Base-by-base conservation (phyloP, 768 basidiomycete genomes). In the Boletus huronensis region DNA sequence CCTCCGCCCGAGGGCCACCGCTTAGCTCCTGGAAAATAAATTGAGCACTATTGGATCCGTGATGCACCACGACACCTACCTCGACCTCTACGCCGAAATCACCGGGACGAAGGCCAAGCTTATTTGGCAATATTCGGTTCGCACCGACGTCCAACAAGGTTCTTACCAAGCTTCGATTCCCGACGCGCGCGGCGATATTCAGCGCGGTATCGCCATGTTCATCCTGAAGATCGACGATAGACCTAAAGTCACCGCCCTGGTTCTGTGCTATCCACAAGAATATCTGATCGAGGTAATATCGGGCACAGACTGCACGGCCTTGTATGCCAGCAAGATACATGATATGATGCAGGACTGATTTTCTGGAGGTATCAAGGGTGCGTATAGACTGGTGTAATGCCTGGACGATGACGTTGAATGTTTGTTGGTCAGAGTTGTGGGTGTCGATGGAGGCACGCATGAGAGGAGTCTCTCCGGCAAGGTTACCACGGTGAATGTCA, bases 51-150 rank as follows among this genome's bases (percentile, higher is more conserved):
- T 36, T 19, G 6, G 17, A 48, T 25, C 50, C 5, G 29, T n/a
- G 48, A 21, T 48, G 38, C 26, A 13, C 3, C 8, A 19, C 6
- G 31, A 25, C 42, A 69, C 83, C 57, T 62, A 90, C 95, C 77
- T 95, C 92, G 11, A 85, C 85, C 67, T 95, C 93, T 4, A 98
- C 83, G 17, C 97, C 97, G 66, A 95, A 99, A 70, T 99, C 97
- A 8, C 87, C 92, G 2, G 97, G 90, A 49, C 91, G 80, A 64
- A 99, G 73, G 4, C 97, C 97, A 41, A 99, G 76, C 68, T 98
- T 98, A 73, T 99, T 99, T 19, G 88, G 82, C 56, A 91, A 76
- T 63, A 83, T 80, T 60, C 88, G 83, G 70, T 98, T 96, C 6
- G 96, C 97, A 13, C 93, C 94, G 8, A 93, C 90, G 64, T 97